Percentiles rank a stretch among this genome's conserved stretches.
phyloP scores from a whole-genome alignment of 2,329 filamentous ascomycete genomes.

The Pyrenochaeta sp. region DNA sequence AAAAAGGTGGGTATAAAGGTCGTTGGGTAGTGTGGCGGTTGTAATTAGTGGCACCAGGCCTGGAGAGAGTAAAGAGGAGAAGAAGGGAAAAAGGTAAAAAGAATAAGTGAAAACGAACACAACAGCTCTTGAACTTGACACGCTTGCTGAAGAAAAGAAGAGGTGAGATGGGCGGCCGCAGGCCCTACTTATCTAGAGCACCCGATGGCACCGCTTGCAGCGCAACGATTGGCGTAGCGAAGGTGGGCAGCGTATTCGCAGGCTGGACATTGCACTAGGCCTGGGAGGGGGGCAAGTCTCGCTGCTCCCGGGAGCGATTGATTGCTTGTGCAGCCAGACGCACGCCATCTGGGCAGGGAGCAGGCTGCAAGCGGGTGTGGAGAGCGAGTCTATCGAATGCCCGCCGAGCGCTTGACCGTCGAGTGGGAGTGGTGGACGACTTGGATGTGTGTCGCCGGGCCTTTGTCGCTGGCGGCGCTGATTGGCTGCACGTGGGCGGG shows the following conservation, averaged over 20 bases:
- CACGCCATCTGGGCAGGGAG: constrained; percentile 41
- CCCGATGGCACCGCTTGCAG: constrained; percentile 34
- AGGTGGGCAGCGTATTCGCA: constrained; percentile 32
- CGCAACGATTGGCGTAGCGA: constrained; percentile 30
- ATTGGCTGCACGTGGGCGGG: constrained; percentile 37
- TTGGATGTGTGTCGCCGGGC: constrained; percentile 36
- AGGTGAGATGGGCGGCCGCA: constrained; percentile 35
- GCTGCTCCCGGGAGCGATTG: constrained; percentile 40
- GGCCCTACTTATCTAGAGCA: constrained; percentile 45
- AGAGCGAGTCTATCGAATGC: constrained; percentile 47
- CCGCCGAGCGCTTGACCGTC: constrained; percentile 45
- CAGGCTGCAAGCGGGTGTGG: constrained; percentile 35
- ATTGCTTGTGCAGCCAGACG: constrained; percentile 44
- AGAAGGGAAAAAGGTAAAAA: constrained; percentile 50
- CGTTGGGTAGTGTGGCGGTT: constrained; percentile 27
- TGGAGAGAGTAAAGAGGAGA: constrained; percentile 50
- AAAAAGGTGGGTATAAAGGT: constrained; percentile 33
- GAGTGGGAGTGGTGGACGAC: constrained; percentile 41
- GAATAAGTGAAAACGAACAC: constrained; percentile 50
- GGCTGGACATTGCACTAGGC: constrained; percentile 37
- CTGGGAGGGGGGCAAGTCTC: constrained; percentile 34
- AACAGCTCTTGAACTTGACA: constrained; percentile 61
- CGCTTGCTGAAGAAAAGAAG: constrained; percentile 60
- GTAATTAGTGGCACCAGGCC: constrained; percentile 58
- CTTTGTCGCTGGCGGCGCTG: constrained; percentile 20